Base-by-base conservation (phyloP, 192 early-diverging fungal species). In the Oehlia diaphana region DNA sequence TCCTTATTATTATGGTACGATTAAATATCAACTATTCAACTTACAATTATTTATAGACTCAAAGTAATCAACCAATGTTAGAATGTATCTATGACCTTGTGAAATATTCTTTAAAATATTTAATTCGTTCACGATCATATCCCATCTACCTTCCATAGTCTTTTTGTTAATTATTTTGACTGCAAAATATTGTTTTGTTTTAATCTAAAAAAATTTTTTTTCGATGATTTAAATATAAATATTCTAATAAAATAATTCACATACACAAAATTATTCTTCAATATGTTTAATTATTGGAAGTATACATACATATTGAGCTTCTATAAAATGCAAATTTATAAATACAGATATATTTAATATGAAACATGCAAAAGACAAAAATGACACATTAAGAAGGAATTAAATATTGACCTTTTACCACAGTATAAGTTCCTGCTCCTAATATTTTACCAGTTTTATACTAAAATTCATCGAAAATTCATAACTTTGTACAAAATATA, bases 161-260 rank as follows among this genome's bases (percentile, higher is more conserved):
- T 88, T 85, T 77, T 94, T 94, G 83, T 88, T 92, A 83, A 96
- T 94, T 9, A 95, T 87, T 81, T 96, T 96, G 81, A 91, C 91
- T 5, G 95, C 95, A 84, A 89, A 95, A 26, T 80, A 84, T 80
- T 92, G 81, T 21, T 89, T 90, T 1, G 93, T 93, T 28, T 90
- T 84, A 79, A 93, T 91, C 91, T 90, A 44, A 9, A 44, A 78
- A 9, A 12, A 50, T 7, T 47, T 61, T 35, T 16, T 33, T 35
- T 4, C 3, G 42, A 44, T 44, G 9, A 44, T 16, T 35, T 16
- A 67, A 6, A 16, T 9, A 13, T 35, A 14, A 67, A 44, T 44
- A 44, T 16, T 35, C 9, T 39, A 35, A 35, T 6, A 16, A 44
- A 44, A 9, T 9, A 44, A 44, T 44, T 44, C 7, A 1, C 3